Base-by-base conservation (phyloP, 1,139 yeast genomes). In the Entelexis sorbosivorans region DNA sequence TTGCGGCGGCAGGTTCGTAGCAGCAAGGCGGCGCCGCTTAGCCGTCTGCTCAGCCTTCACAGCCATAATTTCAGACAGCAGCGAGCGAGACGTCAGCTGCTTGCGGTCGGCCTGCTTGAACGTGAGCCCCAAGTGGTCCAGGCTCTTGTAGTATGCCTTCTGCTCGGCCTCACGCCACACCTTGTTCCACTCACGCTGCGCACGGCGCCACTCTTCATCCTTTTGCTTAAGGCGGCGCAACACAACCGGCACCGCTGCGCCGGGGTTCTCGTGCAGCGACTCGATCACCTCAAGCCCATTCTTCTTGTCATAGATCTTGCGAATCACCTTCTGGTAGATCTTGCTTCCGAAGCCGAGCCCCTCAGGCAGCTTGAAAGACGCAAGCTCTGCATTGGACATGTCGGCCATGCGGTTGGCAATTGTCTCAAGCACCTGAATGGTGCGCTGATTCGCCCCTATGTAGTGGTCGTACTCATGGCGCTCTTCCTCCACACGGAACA, bases 141-240 rank as follows among this genome's bases (percentile, higher is more conserved):
- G 73, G 3, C 96, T 85, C 68, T 91, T 93, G 72, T 79, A 86
- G 66, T 84, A 89, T 0, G 88, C 95, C 63, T 88, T 89, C 64
- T 88, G 96, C 65, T 93, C 98, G 71, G 94, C 81, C 68, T 91
- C 98, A 63, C 98, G 80, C 99, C 99, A 91, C 28, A 89, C 95
- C 66, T 91, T 91, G 68, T 91, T 91, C 98, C 99, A 91, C 67
- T 93, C 98, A 61, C 98, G 78, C 63, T 91, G 98, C 1, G 96
- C 91, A 58, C 96, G 79, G 67, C 89, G 86, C 99, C 99, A 91
- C 68, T 91, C 98, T 69, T 91, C 97, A 66, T 93, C 98, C 69
- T 91, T 91, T 69, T 91, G 97, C 68, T 91, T 91, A 66, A 91
- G 77, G 64, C 98, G 78, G 62, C 83, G 84, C 64, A 91, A 73